Percentiles rank a stretch among this genome's conserved stretches.
phyloP scores from a whole-genome alignment of 306 rosid genomes.

The Lablab purpureus region DNA sequence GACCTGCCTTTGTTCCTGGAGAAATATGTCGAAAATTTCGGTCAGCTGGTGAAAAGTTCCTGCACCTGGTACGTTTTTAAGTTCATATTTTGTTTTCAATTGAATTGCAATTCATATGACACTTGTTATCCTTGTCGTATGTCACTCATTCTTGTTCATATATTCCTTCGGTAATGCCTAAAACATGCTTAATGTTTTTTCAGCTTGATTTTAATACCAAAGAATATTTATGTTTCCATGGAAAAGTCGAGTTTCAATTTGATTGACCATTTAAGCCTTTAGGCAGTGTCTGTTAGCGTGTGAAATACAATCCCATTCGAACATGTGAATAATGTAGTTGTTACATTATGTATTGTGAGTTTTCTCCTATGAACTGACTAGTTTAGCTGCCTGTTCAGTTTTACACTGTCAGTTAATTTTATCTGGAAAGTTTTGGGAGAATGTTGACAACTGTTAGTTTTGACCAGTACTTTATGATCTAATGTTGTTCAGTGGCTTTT shows the following conservation, averaged over 20 bases:
- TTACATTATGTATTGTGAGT: conserved; percentile 4
- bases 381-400: conserved; percentile 19
- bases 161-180: background rate
- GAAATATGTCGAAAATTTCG: conserved; percentile 83
- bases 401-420: conserved; percentile 2
- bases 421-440: background rate
- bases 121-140: conserved; percentile 9
- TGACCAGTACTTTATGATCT: conserved; percentile 27
- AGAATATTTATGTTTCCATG: conserved; percentile 7
- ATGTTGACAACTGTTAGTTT: conserved; percentile 3
- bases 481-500: conserved; percentile 14
- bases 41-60: conserved; percentile 82
- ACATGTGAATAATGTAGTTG: conserved; percentile 23
- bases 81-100: conserved; percentile 41
- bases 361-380: conserved; percentile 26
- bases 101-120: conserved; percentile 29
- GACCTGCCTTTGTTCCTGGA: conserved; percentile 88
- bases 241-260: conserved; percentile 24
- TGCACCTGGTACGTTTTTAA: conserved; percentile 70
- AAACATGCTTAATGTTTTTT: conserved; percentile 29
- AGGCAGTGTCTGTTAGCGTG: conserved; percentile 19
- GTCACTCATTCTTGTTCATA: conserved; percentile 14
- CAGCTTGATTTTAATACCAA: conserved; percentile 23
- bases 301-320: conserved; percentile 39
- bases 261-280: conserved; percentile 36